phyloP scores from a whole-genome alignment of 768 basidiomycete species.

The Kwoniella bestiolae region DNA sequence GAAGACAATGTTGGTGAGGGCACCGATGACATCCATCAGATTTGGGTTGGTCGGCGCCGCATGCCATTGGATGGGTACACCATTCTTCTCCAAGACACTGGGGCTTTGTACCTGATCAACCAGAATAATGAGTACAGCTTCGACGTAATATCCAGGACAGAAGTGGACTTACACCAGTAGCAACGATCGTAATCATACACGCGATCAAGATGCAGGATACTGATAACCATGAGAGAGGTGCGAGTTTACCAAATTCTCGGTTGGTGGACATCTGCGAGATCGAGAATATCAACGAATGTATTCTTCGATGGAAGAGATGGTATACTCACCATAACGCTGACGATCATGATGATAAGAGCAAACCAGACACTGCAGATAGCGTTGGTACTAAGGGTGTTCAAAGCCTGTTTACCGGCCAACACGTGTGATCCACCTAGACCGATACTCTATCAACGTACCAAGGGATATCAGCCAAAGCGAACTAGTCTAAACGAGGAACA shows the following conservation, averaged over 20 bases:
- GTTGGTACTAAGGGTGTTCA: slow-evolving; percentile 27
- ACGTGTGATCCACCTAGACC: slow-evolving; percentile 40
- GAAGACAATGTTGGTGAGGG: slow-evolving; percentile 42
- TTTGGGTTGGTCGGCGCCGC: slow-evolving; percentile 29
- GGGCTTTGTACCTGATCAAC: slow-evolving; percentile 22
- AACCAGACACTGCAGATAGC: slow-evolving; percentile 40
- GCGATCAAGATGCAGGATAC: slow-evolving; percentile 38
- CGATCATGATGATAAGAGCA: slow-evolving; percentile 31
- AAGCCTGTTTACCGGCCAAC: slow-evolving; percentile 36
- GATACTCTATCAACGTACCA: slow-evolving; percentile 22
- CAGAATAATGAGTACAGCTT: too few species aligned
- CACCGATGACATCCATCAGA: slow-evolving; percentile 39
- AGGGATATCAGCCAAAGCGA: neutral
- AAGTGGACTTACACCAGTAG: slow-evolving; percentile 27
- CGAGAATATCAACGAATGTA: neutral
- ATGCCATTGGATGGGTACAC: slow-evolving; percentile 37
- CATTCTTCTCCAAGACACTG: slow-evolving; percentile 25
- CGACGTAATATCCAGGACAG: too few species aligned
- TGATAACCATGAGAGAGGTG: slow-evolving; percentile 25
- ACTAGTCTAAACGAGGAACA: too few species aligned
- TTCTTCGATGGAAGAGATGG: too few species aligned
- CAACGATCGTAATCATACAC: slow-evolving; percentile 39
- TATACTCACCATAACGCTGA: slow-evolving; percentile 31
- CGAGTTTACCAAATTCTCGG: slow-evolving; percentile 38
- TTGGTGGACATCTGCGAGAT: slow-evolving; percentile 31